A percentile compares a stretch with the other conserved stretches of the same genome.
These are phyloP conservation scores for Aspergillus pseudotamarii DNA, from an alignment of 2,329 filamentous ascomycete species.

Conservation along the genomic window DNA sequence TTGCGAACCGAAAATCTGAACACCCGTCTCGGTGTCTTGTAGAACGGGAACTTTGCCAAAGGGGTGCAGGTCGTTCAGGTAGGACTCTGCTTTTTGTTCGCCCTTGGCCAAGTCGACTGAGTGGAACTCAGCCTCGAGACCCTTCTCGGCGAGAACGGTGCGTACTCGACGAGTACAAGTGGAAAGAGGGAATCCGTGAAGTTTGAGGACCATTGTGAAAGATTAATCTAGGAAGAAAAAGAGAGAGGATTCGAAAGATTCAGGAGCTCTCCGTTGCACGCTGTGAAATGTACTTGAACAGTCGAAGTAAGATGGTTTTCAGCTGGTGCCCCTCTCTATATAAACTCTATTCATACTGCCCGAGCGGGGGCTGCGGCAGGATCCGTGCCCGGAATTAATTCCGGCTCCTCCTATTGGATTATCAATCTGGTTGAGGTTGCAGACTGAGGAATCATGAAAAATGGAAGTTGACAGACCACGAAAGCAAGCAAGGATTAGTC, in stretches of 20 bases:
- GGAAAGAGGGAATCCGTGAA: conserved; percentile 31
- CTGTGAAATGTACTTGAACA: neutral
- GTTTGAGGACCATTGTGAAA: conserved; percentile 32
- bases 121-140: conserved; percentile 31
- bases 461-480: neutral
- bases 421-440: neutral
- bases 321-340: neutral
- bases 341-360: neutral
- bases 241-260: neutral
- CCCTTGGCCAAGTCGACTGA: conserved; percentile 25
- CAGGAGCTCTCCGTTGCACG: neutral
- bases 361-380: neutral
- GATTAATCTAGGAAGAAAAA: neutral
- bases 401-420: neutral
- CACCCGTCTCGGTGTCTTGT: conserved; percentile 35
- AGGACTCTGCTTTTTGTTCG: conserved; percentile 31
- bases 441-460: neutral
- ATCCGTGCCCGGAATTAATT: neutral
- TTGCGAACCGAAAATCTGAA: conserved; percentile 22
- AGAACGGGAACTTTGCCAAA: conserved; percentile 42
- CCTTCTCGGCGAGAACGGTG: conserved; percentile 32
- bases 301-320: neutral
- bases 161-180: conserved; percentile 30
- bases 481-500: neutral
- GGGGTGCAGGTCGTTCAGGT: conserved; percentile 31